Percentiles rank a stretch among this genome's conserved stretches.
These are phyloP conservation scores for Colletotrichum aenigma DNA, from an alignment of 2,329 filamentous ascomycete genomes.

Conservation along the genomic window DNA sequence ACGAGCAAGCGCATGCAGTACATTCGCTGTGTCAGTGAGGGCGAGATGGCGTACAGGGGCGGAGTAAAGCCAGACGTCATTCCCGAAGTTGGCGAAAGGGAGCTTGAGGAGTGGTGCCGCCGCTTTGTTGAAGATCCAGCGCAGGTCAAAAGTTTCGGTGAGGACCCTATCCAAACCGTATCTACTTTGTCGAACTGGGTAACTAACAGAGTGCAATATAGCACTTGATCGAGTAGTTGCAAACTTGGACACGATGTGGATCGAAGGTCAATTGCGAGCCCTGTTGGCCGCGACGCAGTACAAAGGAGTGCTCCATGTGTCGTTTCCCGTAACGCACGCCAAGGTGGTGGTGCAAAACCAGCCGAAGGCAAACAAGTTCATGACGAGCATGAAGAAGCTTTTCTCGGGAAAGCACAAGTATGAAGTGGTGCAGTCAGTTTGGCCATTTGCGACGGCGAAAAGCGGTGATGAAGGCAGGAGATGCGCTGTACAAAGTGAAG, in stretches of 20 bases:
- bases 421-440: slow-evolving; percentile 59
- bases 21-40: slow-evolving; percentile 52
- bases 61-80: slow-evolving; percentile 44
- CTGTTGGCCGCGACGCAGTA: slow-evolving; percentile 55
- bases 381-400: slow-evolving; percentile 54
- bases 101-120: slow-evolving; percentile 54
- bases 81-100: slow-evolving; percentile 47
- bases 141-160: slow-evolving; percentile 49
- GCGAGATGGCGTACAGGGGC: slow-evolving; percentile 56
- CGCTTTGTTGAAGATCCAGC: slow-evolving; percentile 50
- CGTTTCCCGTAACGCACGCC: slow-evolving; percentile 54
- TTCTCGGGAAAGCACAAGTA: slow-evolving; percentile 59
- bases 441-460: slow-evolving; percentile 59
- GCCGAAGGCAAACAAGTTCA: slow-evolving; percentile 58
- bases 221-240: slow-evolving; percentile 55
- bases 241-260: slow-evolving; percentile 59
- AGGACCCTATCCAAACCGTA: not conserved
- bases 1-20: slow-evolving; percentile 53
- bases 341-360: slow-evolving; percentile 55
- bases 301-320: slow-evolving; percentile 51
- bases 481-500: slow-evolving; percentile 59
- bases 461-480: slow-evolving; percentile 47
- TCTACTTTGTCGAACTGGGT: not conserved
- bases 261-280: slow-evolving; percentile 58
- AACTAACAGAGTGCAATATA: not conserved